Base-by-base conservation (phyloP, 2,329 filamentous ascomycete species). In the Plenodomus tracheiphilus region DNA sequence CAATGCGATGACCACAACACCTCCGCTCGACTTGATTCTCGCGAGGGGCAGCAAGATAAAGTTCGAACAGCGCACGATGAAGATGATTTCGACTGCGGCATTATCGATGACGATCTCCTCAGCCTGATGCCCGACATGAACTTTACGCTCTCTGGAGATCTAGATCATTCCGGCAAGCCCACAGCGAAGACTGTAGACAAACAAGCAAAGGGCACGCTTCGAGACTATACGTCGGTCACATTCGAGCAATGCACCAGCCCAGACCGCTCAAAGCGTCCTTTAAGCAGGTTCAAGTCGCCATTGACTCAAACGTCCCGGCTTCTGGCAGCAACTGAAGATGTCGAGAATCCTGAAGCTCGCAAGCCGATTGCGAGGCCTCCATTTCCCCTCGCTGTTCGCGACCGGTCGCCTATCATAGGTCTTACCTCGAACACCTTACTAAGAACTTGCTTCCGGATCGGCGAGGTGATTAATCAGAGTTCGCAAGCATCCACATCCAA, bases 401-500 rank as follows among this genome's bases (percentile, higher is more conserved):
- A 84, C 59, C 75, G 80, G 28, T 83, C 81, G 18, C 76, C 77
- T 2, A 73, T 86, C 4, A 70, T 78, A 13, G 82, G 83, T 8
- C 59, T 84, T 2, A 79, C 79, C 0, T 72, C 78, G 1, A 64
- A 71, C 9, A 70, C 62, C 0, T 49, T 79, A 6, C 71, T 86
- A 11, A 78, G 82, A 10, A 84, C 81, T 0, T 88, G 85, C 62
- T 88, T 89, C 57, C 79, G 84, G 20, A 75, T 87, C 19, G 81
- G 81, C 3, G 84, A 88, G 60, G 79, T 86, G 47, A 65, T 83
- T 40, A 79, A 77, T 41, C 75, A 75, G 39, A 79, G 79, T 30
- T 71, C 66, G 42, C 74, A 74, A 43, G 74, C 75, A 11, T 69
- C 70, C 2, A 72, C 75, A 11, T 69, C 70, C 2, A 72, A 84